Conservation (phyloP, 148 eudicot genomes). For the Nepenthes mirabilis region DNA sequence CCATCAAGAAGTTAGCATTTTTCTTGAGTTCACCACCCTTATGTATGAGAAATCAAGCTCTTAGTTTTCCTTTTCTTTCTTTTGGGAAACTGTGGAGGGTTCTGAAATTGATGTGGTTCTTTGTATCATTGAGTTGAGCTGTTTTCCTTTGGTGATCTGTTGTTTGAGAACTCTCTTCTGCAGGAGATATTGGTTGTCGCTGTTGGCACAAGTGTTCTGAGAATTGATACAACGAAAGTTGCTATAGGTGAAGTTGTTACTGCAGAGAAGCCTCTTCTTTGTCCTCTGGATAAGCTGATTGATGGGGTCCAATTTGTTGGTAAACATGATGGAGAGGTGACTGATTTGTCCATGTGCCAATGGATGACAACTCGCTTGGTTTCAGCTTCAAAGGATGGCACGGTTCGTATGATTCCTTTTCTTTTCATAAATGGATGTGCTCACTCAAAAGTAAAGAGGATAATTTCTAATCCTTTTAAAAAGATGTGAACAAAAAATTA, state of each 20-base stretch:
- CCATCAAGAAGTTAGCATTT: neutral
- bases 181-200: conserved; percentile 95
- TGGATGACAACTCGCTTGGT: conserved; percentile 99
- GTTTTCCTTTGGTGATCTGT: neutral
- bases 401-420: conserved; percentile 35
- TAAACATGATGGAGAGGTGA: conserved; percentile 89
- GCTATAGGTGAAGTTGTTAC: conserved; percentile 61
- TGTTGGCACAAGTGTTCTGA: conserved; percentile 56
- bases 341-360: conserved; percentile 97
- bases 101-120: neutral
- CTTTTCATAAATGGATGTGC: neutral
- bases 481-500: neutral
- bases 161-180: neutral
- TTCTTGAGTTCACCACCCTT: no score
- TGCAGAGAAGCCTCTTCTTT: conserved; percentile 72
- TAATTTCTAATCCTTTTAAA: neutral
- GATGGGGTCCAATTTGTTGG: conserved; percentile 93
- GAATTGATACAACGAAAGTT: conserved; percentile 78
- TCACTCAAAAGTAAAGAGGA: neutral
- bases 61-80: neutral
- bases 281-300: conserved; percentile 60
- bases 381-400: conserved; percentile 93
- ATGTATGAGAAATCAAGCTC: neutral
- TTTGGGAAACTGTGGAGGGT: neutral
- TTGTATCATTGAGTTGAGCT: neutral